Percentiles rank a stretch among this genome's conserved stretches.
phyloP scores from a whole-genome alignment of 768 basidiomycete genomes.

The Auriscalpium vulgare region DNA sequence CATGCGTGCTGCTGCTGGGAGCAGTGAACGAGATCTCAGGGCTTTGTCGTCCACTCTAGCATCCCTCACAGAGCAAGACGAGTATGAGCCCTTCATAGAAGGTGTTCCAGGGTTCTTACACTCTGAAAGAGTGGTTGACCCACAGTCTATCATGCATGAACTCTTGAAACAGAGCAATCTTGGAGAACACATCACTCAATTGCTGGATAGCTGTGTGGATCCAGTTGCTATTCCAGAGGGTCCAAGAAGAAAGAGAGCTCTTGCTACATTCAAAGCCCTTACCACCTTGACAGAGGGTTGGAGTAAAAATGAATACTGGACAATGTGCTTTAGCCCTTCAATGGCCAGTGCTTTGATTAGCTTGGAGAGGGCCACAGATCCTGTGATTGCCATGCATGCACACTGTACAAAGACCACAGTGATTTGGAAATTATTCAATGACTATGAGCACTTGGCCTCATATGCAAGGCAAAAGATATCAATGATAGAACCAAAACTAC shows the following conservation, averaged over 20 bases:
- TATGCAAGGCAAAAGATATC: slow-evolving; percentile 1
- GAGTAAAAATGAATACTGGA: background rate
- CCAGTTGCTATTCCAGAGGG: background rate
- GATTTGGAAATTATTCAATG: background rate
- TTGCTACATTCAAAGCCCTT: background rate
- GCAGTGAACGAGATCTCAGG: background rate
- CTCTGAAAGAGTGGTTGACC: background rate
- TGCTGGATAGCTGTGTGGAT: background rate
- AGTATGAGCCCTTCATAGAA: slow-evolving; percentile 3
- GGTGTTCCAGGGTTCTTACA: slow-evolving; percentile 1
- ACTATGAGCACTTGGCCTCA: background rate
- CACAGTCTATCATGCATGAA: slow-evolving; percentile 1
- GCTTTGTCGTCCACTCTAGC: background rate
- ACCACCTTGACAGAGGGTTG: background rate
- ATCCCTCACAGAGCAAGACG: background rate
- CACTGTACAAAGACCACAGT: background rate
- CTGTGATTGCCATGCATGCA: slow-evolving; percentile 2
- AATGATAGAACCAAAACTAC: background rate
- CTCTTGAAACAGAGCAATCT: background rate
- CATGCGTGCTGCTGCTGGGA: background rate
- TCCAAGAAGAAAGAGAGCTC: background rate
- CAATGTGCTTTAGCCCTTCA: background rate
- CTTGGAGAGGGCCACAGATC: background rate
- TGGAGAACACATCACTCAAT: background rate
- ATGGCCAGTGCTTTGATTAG: background rate